Evolutionary conservation across 2,329 filamentous ascomycete species (phyloP).

Genomic region (Paecilomyces sp.): DNA sequence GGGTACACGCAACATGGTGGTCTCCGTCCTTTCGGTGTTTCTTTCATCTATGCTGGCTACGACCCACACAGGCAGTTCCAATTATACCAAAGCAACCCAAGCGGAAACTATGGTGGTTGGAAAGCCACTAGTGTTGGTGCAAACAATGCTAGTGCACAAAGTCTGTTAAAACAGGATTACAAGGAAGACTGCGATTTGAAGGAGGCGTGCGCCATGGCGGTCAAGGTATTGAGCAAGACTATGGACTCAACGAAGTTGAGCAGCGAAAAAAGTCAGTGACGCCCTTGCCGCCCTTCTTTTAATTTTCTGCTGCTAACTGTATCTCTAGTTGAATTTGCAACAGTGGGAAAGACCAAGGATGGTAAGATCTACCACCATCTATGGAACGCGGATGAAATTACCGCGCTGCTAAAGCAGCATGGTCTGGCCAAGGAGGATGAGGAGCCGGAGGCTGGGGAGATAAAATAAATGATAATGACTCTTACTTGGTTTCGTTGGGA

Average conservation of each 20-base stretch:
- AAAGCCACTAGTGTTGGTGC: conserved; percentile 97
- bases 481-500: neutral
- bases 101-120: conserved; percentile 98
- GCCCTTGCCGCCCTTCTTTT: neutral
- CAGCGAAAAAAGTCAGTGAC: conserved; percentile 88
- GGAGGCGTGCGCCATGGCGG: conserved; percentile 93
- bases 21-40: conserved; percentile 94
- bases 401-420: conserved; percentile 86
- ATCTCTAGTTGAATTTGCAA: conserved; percentile 84
- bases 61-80: conserved; percentile 95
- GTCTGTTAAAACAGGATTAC: conserved; percentile 97
- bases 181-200: conserved; percentile 96
- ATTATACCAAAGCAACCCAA: conserved; percentile 97
- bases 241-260: conserved; percentile 99
- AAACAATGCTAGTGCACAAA: conserved; percentile 96
- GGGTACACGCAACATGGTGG: conserved; percentile 99
- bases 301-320: conserved; percentile 9
- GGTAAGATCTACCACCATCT: conserved; percentile 98
- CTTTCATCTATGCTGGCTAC: conserved; percentile 98
- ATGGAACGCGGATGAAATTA: conserved; percentile 96
- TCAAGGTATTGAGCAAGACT: conserved; percentile 99
- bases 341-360: conserved; percentile 88
- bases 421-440: conserved; percentile 79
- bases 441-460: conserved; percentile 53
- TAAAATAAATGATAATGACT: conserved; percentile 15